These are phyloP conservation scores for Cucumis hystrix DNA, from an alignment of 306 rosid species.

Conservation along the genomic window DNA sequence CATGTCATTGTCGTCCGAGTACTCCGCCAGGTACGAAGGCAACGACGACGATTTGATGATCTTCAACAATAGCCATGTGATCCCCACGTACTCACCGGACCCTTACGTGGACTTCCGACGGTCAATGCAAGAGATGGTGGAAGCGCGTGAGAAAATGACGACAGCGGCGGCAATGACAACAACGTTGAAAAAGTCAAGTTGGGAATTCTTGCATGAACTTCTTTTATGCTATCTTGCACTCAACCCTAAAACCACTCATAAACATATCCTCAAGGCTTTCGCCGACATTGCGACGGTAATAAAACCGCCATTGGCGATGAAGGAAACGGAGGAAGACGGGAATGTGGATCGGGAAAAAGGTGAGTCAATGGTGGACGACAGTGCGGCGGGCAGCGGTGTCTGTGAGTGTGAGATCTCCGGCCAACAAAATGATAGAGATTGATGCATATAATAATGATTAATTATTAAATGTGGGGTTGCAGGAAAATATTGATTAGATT, in stretches of 20 bases:
- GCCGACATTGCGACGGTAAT: slow-evolving; percentile 58
- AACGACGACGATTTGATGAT: slow-evolving; percentile 4
- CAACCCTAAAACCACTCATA: slow-evolving; percentile 65
- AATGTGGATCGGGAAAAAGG: not conserved
- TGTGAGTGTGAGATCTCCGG: slow-evolving; percentile 14
- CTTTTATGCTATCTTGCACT: slow-evolving; percentile 73
- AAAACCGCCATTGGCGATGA: slow-evolving; percentile 12
- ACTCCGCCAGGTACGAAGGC: not conserved
- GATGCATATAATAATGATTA: not conserved
- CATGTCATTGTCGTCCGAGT: not conserved
- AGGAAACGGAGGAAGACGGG: not conserved
- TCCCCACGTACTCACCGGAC: slow-evolving; percentile 68
- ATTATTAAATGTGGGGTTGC: not conserved
- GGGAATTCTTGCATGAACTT: slow-evolving; percentile 74
- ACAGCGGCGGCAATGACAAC: not conserved
- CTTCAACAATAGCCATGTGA: slow-evolving; percentile 50
- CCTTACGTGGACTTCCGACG: slow-evolving; percentile 71
- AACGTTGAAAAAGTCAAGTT: slow-evolving; percentile 29
- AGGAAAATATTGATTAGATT: not conserved
- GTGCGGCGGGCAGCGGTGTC: not conserved
- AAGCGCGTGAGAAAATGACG: slow-evolving; percentile 48
- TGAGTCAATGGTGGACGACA: not conserved
- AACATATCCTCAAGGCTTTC: slow-evolving; percentile 68
- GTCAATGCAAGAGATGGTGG: slow-evolving; percentile 97
- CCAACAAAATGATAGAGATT: slow-evolving; percentile 4